These are phyloP conservation scores for Herpetomonas tarakana DNA, from an alignment of 208 protist genomes.

Conservation along the genomic window DNA sequence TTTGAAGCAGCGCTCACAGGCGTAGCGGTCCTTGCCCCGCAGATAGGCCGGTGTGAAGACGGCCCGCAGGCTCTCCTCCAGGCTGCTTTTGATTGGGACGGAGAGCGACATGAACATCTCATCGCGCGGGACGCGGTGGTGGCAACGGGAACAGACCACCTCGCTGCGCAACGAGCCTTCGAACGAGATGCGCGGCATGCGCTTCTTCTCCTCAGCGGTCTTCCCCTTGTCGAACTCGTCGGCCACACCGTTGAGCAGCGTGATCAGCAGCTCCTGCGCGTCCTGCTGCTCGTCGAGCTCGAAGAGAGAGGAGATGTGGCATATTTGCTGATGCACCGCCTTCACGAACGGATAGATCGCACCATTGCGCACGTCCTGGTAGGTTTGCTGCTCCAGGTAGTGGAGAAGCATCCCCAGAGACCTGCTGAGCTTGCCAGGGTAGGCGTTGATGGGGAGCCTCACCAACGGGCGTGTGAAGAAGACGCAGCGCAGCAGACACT, in stretches of 20 bases:
- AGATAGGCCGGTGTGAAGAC: constrained; percentile 48
- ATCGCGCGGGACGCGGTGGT: constrained; percentile 32
- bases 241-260: constrained; percentile 76
- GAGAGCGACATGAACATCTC: constrained; percentile 89
- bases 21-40: constrained; percentile 66
- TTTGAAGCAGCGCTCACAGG: constrained; percentile 83
- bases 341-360: constrained; percentile 41
- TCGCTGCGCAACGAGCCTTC: constrained; percentile 60
- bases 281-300: constrained; percentile 85
- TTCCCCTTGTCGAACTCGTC: constrained; percentile 82
- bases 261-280: constrained; percentile 85
- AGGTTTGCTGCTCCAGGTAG: constrained; percentile 43
- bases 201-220: constrained; percentile 47
- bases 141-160: constrained; percentile 59
- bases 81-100: constrained; percentile 60
- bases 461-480: constrained; percentile 54
- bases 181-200: constrained; percentile 52
- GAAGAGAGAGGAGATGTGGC: constrained; percentile 52
- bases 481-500: constrained; percentile 88
- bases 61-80: constrained; percentile 47
- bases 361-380: constrained; percentile 46
- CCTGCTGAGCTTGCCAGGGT: constrained; percentile 49
- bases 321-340: constrained; percentile 42
- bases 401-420: constrained; percentile 40
- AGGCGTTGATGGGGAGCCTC: constrained; percentile 4